phyloP scores from a whole-genome alignment of 495 filamentous ascomycete species.

The Penicillium odoratum region DNA sequence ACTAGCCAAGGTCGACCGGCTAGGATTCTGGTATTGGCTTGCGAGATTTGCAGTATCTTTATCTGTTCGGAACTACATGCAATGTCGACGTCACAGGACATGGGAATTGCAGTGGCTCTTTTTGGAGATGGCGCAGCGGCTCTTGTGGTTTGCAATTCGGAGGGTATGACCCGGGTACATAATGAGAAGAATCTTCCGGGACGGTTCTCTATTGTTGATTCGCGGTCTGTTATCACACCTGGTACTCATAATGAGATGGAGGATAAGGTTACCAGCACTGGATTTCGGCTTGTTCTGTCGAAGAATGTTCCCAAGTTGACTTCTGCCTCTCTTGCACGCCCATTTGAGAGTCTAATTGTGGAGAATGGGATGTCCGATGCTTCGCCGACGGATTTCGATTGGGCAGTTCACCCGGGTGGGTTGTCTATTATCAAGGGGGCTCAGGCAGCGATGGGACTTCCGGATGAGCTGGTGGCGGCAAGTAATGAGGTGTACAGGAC shows the following conservation, averaged over 20 bases:
- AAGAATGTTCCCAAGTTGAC: slow-evolving; percentile 1
- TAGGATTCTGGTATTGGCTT: slow-evolving; percentile 51
- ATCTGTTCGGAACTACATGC: slow-evolving; percentile 56
- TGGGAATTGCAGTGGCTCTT: slow-evolving; percentile 58
- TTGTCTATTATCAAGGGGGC: slow-evolving; percentile 62
- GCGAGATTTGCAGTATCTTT: slow-evolving; percentile 59
- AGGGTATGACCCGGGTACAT: slow-evolving; percentile 16
- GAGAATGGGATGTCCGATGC: neutral
- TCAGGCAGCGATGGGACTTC: slow-evolving; percentile 51
- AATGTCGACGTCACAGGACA: slow-evolving; percentile 50
- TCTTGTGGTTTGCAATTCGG: slow-evolving; percentile 56
- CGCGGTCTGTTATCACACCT: slow-evolving; percentile 55
- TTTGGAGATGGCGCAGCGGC: slow-evolving; percentile 66
- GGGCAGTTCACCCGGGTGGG: slow-evolving; percentile 69
- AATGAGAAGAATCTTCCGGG: slow-evolving; percentile 27
- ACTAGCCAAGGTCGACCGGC: slow-evolving; percentile 40
- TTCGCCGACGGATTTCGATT: slow-evolving; percentile 56
- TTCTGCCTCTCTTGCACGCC: neutral
- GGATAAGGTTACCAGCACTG: neutral
- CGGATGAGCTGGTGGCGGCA: slow-evolving; percentile 58
- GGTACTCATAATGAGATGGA: slow-evolving; percentile 33
- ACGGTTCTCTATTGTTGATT: slow-evolving; percentile 57
- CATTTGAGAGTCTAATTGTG: neutral
- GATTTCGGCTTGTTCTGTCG: neutral
- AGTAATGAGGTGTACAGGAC: slow-evolving; percentile 63